Percentiles rank a stretch among this genome's conserved stretches.
Conservation (phyloP, 768 basidiomycete genomes). For the Mycena floridula region DNA sequence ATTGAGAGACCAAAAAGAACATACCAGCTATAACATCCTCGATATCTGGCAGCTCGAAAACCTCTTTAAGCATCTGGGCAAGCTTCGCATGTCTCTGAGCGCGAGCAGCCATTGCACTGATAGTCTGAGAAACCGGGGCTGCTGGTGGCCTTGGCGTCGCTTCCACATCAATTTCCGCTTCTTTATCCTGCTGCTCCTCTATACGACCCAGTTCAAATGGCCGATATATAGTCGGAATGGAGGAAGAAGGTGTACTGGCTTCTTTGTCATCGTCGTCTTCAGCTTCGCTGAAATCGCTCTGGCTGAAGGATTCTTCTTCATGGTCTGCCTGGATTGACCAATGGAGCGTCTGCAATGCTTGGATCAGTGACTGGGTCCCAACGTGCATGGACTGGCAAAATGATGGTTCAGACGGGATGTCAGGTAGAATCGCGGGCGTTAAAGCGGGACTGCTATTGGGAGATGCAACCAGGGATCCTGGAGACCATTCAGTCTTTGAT, state of each 20-base stretch:
- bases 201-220: slow-evolving; percentile 58
- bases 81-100: slow-evolving; percentile 62
- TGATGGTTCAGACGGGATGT: too few species aligned
- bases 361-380: slow-evolving; percentile 85
- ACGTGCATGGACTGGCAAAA: too few species aligned
- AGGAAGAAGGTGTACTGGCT: slow-evolving; percentile 54
- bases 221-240: slow-evolving; percentile 83
- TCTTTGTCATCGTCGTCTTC: slow-evolving; percentile 65
- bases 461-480: too few species aligned
- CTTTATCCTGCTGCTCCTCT: slow-evolving; percentile 43
- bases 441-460: too few species aligned
- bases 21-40: slow-evolving; percentile 80
- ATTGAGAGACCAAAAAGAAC: slow-evolving; percentile 11
- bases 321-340: slow-evolving; percentile 67
- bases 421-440: too few species aligned
- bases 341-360: slow-evolving; percentile 81
- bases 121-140: slow-evolving; percentile 31
- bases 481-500: too few species aligned
- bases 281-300: slow-evolving; percentile 25
- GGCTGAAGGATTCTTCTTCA: slow-evolving; percentile 52
- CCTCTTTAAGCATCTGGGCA: slow-evolving; percentile 82
- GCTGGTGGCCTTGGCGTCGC: slow-evolving; percentile 33
- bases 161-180: slow-evolving; percentile 43
- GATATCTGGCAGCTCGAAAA: slow-evolving; percentile 78
- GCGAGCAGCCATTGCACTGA: slow-evolving; percentile 71